Evolutionary conservation across 2,329 filamentous ascomycete species (phyloP).

Genomic region (Basipetospora chlamydospora): DNA sequence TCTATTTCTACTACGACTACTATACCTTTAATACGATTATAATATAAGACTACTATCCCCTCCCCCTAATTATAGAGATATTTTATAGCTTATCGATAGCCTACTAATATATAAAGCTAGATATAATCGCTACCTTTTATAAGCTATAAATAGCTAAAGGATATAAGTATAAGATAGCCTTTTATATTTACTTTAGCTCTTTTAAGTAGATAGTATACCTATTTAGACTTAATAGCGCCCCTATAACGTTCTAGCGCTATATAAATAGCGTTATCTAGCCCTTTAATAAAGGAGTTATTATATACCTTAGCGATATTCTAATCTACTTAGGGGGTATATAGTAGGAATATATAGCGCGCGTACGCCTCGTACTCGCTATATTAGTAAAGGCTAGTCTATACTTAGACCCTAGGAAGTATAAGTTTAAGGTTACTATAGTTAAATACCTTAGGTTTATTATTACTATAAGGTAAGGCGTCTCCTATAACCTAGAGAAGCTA

Average conservation of each 20-base stretch:
- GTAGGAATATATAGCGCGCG: not conserved
- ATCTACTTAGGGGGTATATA: not conserved
- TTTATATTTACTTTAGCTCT: not conserved
- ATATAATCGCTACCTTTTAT: not conserved
- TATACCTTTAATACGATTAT: not conserved
- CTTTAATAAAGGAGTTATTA: not conserved
- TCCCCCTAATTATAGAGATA: not conserved
- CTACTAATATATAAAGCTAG: not conserved
- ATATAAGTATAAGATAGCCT: conserved; percentile 1
- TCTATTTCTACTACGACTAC: conserved; percentile 1
- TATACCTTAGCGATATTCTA: not conserved
- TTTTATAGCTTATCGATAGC: not conserved
- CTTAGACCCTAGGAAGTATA: not conserved
- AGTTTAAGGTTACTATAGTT: not conserved
- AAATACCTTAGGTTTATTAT: conserved; percentile 1
- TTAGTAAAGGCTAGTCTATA: not conserved
- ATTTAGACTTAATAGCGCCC: not conserved
- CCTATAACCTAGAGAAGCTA: conserved; percentile 1
- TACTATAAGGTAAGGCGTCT: not conserved
- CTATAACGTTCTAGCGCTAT: not conserved
- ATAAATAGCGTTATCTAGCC: not conserved
- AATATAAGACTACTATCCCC: not conserved
- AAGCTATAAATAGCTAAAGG: not conserved
- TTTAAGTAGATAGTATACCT: conserved; percentile 1
- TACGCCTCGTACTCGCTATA: not conserved